Base-by-base conservation (phyloP, 345 rosid species). In the Trapa bicornis region DNA sequence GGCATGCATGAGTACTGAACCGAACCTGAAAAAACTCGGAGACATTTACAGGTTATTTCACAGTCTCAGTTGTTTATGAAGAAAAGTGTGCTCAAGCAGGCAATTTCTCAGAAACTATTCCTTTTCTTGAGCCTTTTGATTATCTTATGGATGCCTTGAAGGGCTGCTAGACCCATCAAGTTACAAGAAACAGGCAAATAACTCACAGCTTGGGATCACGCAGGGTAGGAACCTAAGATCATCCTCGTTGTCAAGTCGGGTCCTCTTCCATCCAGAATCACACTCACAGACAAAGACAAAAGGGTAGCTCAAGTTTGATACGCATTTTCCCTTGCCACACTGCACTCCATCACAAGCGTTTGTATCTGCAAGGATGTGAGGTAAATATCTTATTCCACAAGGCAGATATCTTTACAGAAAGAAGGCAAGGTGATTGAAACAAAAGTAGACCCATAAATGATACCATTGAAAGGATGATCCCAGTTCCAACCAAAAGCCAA, bases 321-420 rank as follows among this genome's bases (percentile, higher is more conserved):
- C 78, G 66, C 91, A 86, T 32, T 54, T 76, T 65, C 91, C 91
- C 66, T 74, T 84, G 39, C 88, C 91, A 71, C 91, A 86, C 4
- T 82, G 53, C 68, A 84, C 88, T 32, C 69, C 61, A 4, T 84
- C 68, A 63, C 91, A 86, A 37, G 78, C 6, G 52, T 39, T 71
- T 7, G 45, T 73, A 6, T 68, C 91, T 82, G 79, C 62, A 68
- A 7, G 43, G 11, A 13, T 14, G 48, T 2, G 4, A 65, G 47
- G 33, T 61, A 14, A 56, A 22, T 10, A 29, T 35, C 47, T 6
- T 32, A 35, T 10, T 29, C 35, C 11, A 8, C 14, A 22, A 0
- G 3, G 42, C 32, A 42, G 16, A 65, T 14, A 16, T 22, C 37
- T 47, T 14, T 17, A 41, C 14, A 37, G 13, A 15, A 0, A 37